Evolutionary conservation across 164 flowering plant species (phyloP).

Genomic region (Vitis rupestris): DNA sequence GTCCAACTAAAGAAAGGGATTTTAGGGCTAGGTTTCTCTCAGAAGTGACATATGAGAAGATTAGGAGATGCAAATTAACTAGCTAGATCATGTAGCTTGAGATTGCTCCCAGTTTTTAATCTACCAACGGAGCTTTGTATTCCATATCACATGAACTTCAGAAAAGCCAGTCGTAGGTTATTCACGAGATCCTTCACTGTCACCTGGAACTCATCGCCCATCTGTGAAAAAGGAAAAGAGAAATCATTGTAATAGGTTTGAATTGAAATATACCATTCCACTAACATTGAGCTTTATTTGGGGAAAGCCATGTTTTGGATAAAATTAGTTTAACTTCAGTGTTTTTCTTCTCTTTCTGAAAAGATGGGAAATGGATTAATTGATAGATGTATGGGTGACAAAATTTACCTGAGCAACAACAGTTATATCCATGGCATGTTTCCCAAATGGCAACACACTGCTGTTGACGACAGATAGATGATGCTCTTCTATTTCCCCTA

Average conservation of each 20-base stretch:
- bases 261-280: too few species aligned
- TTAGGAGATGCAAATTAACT: not conserved
- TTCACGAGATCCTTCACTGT: constrained; percentile 23
- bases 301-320: not conserved
- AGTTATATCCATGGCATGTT: constrained; percentile 35
- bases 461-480: constrained; percentile 28
- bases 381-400: not conserved
- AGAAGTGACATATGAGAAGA: not conserved
- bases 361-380: not conserved
- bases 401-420: constrained; percentile 38
- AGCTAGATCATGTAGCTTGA: not conserved
- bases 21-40: not conserved
- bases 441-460: constrained; percentile 40
- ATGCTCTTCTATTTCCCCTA: constrained; percentile 34
- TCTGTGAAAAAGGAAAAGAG: constrained; percentile 16
- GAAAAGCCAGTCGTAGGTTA: constrained; percentile 11
- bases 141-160: constrained; percentile 16
- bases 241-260: not conserved
- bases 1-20: not conserved
- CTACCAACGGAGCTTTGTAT: not conserved
- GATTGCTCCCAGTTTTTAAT: not conserved
- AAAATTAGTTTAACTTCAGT: not conserved
- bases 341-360: not conserved
- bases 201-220: constrained; percentile 17
- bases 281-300: not conserved